Evolutionary conservation across 495 filamentous ascomycete genomes (phyloP).

Genomic region (Neurospora pannonica): DNA sequence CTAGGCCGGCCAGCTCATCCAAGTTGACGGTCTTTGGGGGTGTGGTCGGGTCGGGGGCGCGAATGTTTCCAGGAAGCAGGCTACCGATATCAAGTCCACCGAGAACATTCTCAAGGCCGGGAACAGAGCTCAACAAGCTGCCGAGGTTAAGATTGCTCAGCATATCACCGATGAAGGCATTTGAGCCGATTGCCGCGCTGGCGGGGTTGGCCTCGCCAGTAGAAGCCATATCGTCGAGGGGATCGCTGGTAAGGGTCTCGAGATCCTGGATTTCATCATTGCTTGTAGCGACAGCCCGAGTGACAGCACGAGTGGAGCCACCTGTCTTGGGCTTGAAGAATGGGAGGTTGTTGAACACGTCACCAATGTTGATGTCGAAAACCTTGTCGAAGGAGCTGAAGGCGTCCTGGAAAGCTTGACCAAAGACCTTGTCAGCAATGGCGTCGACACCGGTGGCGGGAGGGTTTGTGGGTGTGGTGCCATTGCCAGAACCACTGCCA

Average conservation of each 20-base stretch:
- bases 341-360: background rate
- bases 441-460: background rate
- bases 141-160: background rate
- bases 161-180: background rate
- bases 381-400: background rate
- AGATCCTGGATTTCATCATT: background rate
- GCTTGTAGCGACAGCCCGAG: background rate
- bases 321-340: background rate
- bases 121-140: background rate
- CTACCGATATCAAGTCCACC: background rate
- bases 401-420: background rate
- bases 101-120: background rate
- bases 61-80: background rate
- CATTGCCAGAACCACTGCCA: background rate
- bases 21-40: background rate
- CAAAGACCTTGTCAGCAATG: background rate
- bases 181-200: background rate
- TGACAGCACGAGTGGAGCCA: background rate
- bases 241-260: background rate
- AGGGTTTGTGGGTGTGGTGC: background rate
- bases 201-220: background rate
- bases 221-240: background rate
- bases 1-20: background rate
- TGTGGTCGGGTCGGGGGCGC: background rate
- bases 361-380: background rate